These are phyloP conservation scores for Knufia petricola DNA, from an alignment of 2,329 filamentous ascomycete genomes.

Conservation along the genomic window DNA sequence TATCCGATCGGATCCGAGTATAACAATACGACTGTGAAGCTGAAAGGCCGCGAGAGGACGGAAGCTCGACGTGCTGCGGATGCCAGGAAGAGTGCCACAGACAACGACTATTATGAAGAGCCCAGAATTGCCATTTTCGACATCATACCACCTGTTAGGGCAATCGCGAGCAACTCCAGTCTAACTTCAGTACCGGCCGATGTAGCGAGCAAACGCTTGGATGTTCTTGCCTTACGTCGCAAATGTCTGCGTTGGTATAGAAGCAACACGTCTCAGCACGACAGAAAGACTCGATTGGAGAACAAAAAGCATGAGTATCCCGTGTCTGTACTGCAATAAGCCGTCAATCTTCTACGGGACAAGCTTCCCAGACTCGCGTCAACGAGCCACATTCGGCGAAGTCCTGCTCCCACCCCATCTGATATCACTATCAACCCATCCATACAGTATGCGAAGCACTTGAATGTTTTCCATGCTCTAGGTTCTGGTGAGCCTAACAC, in stretches of 20 bases:
- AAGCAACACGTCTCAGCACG: not conserved
- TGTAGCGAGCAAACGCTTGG: not conserved
- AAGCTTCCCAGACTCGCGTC: not conserved
- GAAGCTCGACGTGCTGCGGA: not conserved
- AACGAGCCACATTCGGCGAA: too few species aligned
- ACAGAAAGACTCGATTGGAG: not conserved
- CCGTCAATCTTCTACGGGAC: not conserved
- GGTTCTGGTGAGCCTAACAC: too few species aligned
- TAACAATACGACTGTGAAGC: not conserved
- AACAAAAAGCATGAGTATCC: not conserved
- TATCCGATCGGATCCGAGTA: not conserved
- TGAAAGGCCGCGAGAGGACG: not conserved
- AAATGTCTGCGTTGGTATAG: not conserved
- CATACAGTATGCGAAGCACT: too few species aligned
- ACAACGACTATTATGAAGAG: not conserved
- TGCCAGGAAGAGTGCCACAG: too few species aligned
- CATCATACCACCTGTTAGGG: not conserved
- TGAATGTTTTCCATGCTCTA: too few species aligned
- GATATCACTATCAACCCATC: too few species aligned
- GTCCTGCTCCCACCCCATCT: too few species aligned
- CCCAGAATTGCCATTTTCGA: not conserved
- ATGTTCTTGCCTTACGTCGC: not conserved
- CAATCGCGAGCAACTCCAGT: not conserved
- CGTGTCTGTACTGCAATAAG: not conserved
- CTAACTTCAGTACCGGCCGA: not conserved